A percentile compares a stretch with the other conserved stretches of the same genome.
Evolutionary conservation across 2,329 filamentous ascomycete species (phyloP).

Genomic region (Pseudohalonectria lignicola): DNA sequence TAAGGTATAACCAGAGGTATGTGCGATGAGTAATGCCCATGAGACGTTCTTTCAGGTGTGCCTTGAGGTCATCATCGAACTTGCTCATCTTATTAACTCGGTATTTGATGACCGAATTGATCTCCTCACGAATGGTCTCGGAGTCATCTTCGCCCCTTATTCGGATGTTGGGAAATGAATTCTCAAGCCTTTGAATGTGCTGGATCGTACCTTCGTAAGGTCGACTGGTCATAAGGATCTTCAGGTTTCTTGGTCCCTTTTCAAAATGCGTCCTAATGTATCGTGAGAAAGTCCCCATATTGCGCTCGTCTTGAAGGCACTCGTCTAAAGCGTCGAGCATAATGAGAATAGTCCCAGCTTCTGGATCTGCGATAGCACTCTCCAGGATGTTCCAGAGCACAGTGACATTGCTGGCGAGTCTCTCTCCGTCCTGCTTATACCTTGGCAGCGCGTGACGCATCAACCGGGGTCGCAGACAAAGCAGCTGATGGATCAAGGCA

Average conservation of each 20-base stretch:
- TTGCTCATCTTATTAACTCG: neutral
- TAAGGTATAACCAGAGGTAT: conserved; percentile 25
- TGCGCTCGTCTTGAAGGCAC: conserved; percentile 3
- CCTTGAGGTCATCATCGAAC: conserved; percentile 3
- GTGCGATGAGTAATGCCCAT: conserved; percentile 16
- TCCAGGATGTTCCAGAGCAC: conserved; percentile 22
- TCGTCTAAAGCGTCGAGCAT: conserved; percentile 28
- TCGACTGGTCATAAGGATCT: conserved; percentile 4
- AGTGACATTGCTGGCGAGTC: conserved; percentile 10
- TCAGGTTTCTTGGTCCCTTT: neutral
- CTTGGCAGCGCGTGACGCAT: conserved; percentile 19
- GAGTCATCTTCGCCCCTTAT: conserved; percentile 5
- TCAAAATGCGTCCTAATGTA: neutral
- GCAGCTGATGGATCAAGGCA: conserved; percentile 27
- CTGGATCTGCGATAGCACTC: conserved; percentile 12
- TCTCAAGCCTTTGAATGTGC: conserved; percentile 2
- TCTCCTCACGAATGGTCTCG: conserved; percentile 4
- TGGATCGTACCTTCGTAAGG: conserved; percentile 4
- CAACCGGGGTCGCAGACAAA: conserved; percentile 16
- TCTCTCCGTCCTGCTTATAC: conserved; percentile 13
- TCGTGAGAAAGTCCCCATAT: conserved; percentile 2
- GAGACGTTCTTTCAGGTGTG: conserved; percentile 10
- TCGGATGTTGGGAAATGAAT: conserved; percentile 2
- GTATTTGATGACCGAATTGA: conserved; percentile 4
- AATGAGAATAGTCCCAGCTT: conserved; percentile 17